Evolutionary conservation across 176 grass and related monocot species (phyloP), one percentile per base, ranked within the genome.

Genomic region (Secale cereale): DNA sequence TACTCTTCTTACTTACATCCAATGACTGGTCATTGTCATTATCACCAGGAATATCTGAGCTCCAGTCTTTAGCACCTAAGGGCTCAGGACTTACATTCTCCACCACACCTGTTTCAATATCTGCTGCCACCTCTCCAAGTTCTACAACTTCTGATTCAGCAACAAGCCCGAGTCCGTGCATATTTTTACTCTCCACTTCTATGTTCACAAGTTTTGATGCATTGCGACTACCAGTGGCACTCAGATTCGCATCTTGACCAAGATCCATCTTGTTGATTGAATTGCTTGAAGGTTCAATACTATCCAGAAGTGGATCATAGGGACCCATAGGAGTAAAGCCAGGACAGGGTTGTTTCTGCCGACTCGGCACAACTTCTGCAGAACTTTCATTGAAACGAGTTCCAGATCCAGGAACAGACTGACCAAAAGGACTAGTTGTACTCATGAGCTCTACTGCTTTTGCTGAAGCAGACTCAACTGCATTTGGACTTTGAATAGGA

Each of bases 251-350:
- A 77, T 87, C 86, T 90, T 88, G 88, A 88, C 83, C 78, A 81
- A 46, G 83, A 87, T 87, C 91, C 64, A 86, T 61, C 74, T 91
- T 91, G 73, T 93, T 93, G 50, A 90, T 85, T 80, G 88, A 89
- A 84, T 76, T 91, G 77, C 87, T 87, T 76, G 94, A 92, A 39
- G 90, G 91, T 82, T 99, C 97, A 76, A 99, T 96, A 82, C 97
- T 94, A 82, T 99, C 93, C 56, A 90, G 85, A 43, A 99, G 79
- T 28, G 97, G 97, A 89, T 99, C 97, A 91, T 99, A 99, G 15
- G 85, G 83, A 65, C 77, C 85, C 78, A 82, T 85, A 78, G 81
- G 87, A 79, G 79, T 40, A 79, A 88, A 83, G 32, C 71, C 83
- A 75, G 13, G 59, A 67, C 9, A 35, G 56, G 85, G 86, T 76